Base-by-base conservation (phyloP, 2,329 filamentous ascomycete genomes). In the Sclerotinia sclerotiorum region DNA sequence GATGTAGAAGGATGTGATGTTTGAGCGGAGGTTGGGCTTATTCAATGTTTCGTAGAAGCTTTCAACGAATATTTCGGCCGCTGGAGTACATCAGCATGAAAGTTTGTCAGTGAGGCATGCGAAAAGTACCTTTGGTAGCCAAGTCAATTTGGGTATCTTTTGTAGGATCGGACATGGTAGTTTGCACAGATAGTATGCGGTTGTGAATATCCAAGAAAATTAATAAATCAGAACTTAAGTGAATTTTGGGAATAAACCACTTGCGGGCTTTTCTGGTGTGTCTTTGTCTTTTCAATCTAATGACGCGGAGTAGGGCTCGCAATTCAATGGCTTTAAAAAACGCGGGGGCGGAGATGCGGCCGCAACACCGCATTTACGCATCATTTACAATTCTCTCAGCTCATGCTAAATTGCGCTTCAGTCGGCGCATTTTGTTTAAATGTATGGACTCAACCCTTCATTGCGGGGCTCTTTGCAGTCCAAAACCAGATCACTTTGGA, bases 21-120 rank as follows among this genome's bases (percentile, higher is more conserved):
- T 81, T 46, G 70, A 60, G 48, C 70, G 68, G 55, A 81, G 79
- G 71, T 85, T 83, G 54, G 82, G 79, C 69, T 83, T 84, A 79
- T 90, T 88, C 64, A 96, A 82, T n/a, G 90, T 85, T 39, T 84
- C 82, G 81, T 97, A 97, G 82, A 90, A 97, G 71, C 85, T 83
- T 70, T 89, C 87, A 72, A 90, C 84, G 75, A 97, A 94, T 66
- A 80, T 82, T 73, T 90, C 86, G 65, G 92, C 90, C 69, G 89
- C 92, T 91, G 73, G 39, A 29, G 32, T 61, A 21, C 48, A 60
- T 72, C 58, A 71, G 62, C 56, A 44, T 21, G 17, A n/a, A 27
- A 39, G 13, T 39, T 19, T 21, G 48, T 55, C 15, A 15, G 64
- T 17, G 29, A 39, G 19, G n/a, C 10, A 27, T 1, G 27, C 21